Base-by-base conservation (phyloP, 2,329 filamentous ascomycete genomes). In the Xylariaceae sp. region DNA sequence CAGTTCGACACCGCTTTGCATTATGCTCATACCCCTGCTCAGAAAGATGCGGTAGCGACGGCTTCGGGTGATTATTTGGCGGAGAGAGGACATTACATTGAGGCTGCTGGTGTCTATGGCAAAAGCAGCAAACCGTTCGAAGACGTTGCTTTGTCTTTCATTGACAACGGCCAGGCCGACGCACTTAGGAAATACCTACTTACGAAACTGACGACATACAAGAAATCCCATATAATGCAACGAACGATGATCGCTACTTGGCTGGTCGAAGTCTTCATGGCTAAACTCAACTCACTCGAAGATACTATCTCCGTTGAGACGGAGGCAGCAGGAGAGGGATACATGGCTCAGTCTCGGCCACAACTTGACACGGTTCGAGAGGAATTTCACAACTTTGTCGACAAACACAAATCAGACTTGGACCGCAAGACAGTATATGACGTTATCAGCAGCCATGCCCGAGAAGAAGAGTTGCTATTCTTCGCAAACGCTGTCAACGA, bases 51-150 rank as follows among this genome's bases (percentile, higher is more conserved):
- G 4, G 89, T 99, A 9, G 89, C 94, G 0, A 94, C 89, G 29
- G 90, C 91, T 12, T 96, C 90, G 29, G 94, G 94, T 26, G 94
- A 99, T 69, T 86, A 90, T 65, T 76, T 99, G 6, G 85, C 91
- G 40, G 83, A 81, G 55, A 92, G 89, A 71, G 88, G 89, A 2
- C 85, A 88, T 51, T 97, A 86, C 70, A 73, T 84, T 51, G 91
- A 99, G 69, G 94, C 94, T 41, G 94, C 95, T 0, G 81, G 84
- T 7, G 84, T 97, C 2, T 96, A 96, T 69, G 94, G 94, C 9
- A 90, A 90, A 70, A 97, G 94, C 72, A 96, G 89, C 68, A 97
- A 97, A 74, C 86, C 90, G 0, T 99, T 99, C 62, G 94, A 99
- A 68, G 91, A 99, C 68, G 92, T 99, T 45, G 91, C 91, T 27